These are phyloP conservation scores for Penicillium sp. DNA, from an alignment of 2,329 filamentous ascomycete species.

Conservation along the genomic window DNA sequence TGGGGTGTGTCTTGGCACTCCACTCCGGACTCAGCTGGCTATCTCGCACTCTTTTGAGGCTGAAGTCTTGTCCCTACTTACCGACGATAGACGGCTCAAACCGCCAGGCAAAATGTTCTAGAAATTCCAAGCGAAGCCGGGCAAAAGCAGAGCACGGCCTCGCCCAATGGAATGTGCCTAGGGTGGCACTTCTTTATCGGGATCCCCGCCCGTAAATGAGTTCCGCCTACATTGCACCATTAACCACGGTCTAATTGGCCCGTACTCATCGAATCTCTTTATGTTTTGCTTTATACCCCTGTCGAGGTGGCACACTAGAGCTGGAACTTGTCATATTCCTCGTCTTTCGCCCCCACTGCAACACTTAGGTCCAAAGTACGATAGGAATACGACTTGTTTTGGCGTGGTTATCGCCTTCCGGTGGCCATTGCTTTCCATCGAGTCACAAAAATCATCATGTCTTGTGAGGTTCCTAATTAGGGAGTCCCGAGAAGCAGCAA, in stretches of 20 bases:
- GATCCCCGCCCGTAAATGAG: background rate
- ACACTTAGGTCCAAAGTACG: background rate
- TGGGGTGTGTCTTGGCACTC: background rate
- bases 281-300: background rate
- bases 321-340: background rate
- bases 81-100: background rate
- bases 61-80: background rate
- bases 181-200: background rate
- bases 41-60: background rate
- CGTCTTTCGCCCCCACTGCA: background rate
- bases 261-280: background rate
- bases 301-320: background rate
- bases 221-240: background rate
- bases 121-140: background rate
- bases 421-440: background rate
- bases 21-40: background rate
- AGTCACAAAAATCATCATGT: background rate
- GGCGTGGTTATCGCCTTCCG: background rate
- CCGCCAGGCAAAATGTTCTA: background rate
- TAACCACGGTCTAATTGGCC: background rate
- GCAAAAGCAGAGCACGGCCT: background rate
- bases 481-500: background rate
- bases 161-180: background rate
- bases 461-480: background rate
- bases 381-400: background rate